phyloP scores from a whole-genome alignment of 257 asterid species.

The Forsythia viridissima region DNA sequence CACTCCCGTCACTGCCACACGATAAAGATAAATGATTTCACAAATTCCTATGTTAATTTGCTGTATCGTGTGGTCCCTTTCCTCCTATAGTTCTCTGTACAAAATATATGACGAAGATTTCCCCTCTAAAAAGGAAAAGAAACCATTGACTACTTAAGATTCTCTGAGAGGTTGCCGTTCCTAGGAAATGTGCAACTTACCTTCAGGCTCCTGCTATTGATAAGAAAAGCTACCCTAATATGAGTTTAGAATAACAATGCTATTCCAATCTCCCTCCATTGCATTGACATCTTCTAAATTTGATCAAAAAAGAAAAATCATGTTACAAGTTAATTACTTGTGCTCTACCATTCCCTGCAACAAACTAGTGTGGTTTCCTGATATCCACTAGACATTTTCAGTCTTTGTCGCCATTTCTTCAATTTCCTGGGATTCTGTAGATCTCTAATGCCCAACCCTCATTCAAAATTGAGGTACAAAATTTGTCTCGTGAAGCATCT shows the following conservation, averaged over 20 bases:
- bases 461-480: neutral
- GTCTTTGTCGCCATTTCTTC: neutral
- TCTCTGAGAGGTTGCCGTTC: neutral
- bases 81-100: neutral
- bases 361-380: neutral
- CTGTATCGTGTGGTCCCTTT: neutral
- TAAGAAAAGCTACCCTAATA: neutral
- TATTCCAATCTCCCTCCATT: neutral
- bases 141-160: neutral
- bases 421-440: neutral
- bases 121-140: neutral
- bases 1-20: neutral
- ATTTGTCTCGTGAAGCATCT: neutral
- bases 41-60: neutral
- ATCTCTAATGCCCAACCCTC: slow-evolving; percentile 2
- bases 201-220: neutral
- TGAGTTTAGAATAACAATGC: neutral
- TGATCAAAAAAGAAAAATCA: neutral
- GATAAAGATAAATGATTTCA: neutral
- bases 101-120: neutral
- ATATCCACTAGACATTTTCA: neutral
- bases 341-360: neutral
- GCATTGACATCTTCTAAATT: neutral
- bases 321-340: neutral
- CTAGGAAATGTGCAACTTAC: neutral